phyloP scores from a whole-genome alignment of 306 rosid species.

The Carpinus viminea region DNA sequence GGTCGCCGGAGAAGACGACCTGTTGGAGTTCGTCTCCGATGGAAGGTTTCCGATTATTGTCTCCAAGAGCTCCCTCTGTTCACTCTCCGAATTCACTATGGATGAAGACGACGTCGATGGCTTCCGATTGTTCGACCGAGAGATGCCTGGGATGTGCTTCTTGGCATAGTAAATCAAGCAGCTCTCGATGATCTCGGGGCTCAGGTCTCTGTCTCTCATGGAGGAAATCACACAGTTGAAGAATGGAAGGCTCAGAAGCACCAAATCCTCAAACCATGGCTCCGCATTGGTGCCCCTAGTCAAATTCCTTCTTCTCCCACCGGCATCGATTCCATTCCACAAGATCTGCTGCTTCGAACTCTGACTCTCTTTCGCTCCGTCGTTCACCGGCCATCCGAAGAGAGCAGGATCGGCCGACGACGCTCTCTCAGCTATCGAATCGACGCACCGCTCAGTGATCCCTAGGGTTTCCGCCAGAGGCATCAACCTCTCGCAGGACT shows the following conservation, averaged over 20 bases:
- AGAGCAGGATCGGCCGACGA: constrained; percentile 67
- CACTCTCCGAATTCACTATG: constrained; percentile 46
- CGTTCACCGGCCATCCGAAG: constrained; percentile 84
- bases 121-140: constrained; percentile 63
- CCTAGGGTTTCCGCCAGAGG: constrained; percentile 63
- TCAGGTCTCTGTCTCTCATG: constrained; percentile 53
- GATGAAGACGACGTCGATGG: constrained; percentile 51
- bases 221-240: constrained; percentile 67
- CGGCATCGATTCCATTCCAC: constrained; percentile 68
- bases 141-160: constrained; percentile 81
- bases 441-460: constrained; percentile 70
- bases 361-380: constrained; percentile 25
- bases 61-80: constrained; percentile 83
- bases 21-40: constrained; percentile 48
- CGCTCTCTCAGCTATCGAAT: constrained; percentile 61
- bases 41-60: constrained; percentile 71
- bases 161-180: constrained; percentile 81
- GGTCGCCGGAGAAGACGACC: constrained; percentile 56
- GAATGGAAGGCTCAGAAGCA: constrained; percentile 57
- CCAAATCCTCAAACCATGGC: constrained; percentile 82
- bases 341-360: constrained; percentile 53
- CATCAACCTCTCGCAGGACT: constrained; percentile 69
- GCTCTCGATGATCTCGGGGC: constrained; percentile 69
- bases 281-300: constrained; percentile 40
- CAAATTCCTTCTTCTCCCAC: constrained; percentile 49